These are phyloP conservation scores for Syzygium syzygioides DNA, from an alignment of 441 rosid genomes.

Conservation along the genomic window DNA sequence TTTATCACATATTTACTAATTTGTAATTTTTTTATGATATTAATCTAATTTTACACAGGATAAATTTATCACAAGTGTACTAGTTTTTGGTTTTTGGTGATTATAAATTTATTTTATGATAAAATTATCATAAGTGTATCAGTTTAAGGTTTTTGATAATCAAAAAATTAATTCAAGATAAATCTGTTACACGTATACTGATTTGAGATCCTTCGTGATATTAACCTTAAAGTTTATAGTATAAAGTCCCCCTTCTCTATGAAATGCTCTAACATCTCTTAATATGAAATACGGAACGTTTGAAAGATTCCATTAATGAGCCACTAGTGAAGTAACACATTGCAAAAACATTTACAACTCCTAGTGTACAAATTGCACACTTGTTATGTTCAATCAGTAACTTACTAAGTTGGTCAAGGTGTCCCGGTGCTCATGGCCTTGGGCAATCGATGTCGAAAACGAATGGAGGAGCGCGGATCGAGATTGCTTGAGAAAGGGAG, in stretches of 20 bases:
- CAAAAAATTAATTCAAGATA: too few relatives aligned
- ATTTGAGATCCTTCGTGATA: too few relatives aligned
- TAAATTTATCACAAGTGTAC: too few relatives aligned
- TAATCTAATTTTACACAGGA: too few relatives aligned
- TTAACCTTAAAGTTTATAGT: not conserved
- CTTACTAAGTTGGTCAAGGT: not conserved
- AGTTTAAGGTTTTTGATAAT: too few relatives aligned
- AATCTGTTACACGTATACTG: fast-evolving
- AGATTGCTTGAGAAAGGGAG: not conserved
- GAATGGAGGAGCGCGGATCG: not conserved
- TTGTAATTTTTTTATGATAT: too few relatives aligned
- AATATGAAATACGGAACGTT: not conserved
- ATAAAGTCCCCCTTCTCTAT: not conserved
- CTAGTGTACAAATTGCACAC: not conserved
- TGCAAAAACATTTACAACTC: not conserved
- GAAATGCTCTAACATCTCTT: not conserved
- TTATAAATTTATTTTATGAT: too few relatives aligned
- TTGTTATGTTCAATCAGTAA: not conserved
- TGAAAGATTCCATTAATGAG: not conserved
- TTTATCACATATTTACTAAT: too few relatives aligned
- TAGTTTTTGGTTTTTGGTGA: too few relatives aligned
- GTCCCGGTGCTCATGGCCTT: not conserved
- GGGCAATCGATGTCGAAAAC: not conserved
- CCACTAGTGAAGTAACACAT: not conserved
- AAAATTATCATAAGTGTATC: too few relatives aligned